Conservation (phyloP, 2,329 filamentous ascomycete genomes). For the Aspergillus transmontanensis region DNA sequence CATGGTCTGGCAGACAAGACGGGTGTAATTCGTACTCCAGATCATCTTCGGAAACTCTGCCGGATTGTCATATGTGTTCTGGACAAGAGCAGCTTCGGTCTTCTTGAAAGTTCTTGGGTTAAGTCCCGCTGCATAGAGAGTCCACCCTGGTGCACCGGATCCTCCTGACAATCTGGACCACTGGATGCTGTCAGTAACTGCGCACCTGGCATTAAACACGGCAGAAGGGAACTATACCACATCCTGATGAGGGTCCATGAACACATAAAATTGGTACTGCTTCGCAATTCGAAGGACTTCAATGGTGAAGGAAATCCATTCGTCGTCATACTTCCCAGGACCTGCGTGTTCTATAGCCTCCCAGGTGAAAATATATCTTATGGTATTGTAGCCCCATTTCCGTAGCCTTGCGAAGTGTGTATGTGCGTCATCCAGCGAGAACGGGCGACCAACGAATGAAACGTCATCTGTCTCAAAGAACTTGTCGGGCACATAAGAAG, state of each 20-base stretch:
- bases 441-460: slow-evolving; percentile 84
- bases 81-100: slow-evolving; percentile 90
- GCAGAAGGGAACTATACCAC: slow-evolving; percentile 63
- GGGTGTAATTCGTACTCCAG: slow-evolving; percentile 95
- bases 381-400: slow-evolving; percentile 92
- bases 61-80: slow-evolving; percentile 88
- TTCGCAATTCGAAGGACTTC: slow-evolving; percentile 80
- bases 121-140: slow-evolving; percentile 88
- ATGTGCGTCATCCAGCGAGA: slow-evolving; percentile 78
- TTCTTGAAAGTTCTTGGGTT: slow-evolving; percentile 82
- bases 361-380: slow-evolving; percentile 97
- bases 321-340: slow-evolving; percentile 89
- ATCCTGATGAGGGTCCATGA: slow-evolving; percentile 99
- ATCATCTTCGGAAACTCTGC: slow-evolving; percentile 96
- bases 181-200: slow-evolving; percentile 47
- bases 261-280: slow-evolving; percentile 90
- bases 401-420: slow-evolving; percentile 83
- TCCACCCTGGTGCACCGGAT: slow-evolving; percentile 97
- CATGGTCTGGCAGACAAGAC: slow-evolving; percentile 83
- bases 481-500: slow-evolving; percentile 73
- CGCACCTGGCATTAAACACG: background rate
- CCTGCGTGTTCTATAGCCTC: slow-evolving; percentile 95
- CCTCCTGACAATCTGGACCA: slow-evolving; percentile 96
- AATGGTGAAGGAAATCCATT: slow-evolving; percentile 90
- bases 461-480: slow-evolving; percentile 95